These are phyloP conservation scores for Zygnema cylindricum DNA, from an alignment of 139 green algal genomes.

Conservation along the genomic window DNA sequence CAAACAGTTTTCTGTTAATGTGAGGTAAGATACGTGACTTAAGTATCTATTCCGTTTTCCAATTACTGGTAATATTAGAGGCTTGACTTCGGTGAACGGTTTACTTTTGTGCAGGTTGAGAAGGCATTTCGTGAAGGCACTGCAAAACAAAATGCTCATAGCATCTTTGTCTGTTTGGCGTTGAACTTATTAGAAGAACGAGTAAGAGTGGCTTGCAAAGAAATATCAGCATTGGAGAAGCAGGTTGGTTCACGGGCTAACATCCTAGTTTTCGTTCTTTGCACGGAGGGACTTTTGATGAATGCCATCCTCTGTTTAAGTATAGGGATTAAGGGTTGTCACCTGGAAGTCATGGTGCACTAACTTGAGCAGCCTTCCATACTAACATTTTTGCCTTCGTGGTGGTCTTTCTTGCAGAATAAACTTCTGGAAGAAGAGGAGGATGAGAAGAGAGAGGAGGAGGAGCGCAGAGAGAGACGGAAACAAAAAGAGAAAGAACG, in stretches of 20 bases:
- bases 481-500: slow-evolving; percentile 2
- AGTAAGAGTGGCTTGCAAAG: slow-evolving; percentile 20
- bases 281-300: background rate
- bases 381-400: background rate
- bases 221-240: slow-evolving; percentile 16
- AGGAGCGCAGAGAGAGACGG: slow-evolving; percentile 22
- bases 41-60: no score
- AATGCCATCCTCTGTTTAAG: background rate
- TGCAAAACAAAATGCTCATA: slow-evolving; percentile 23
- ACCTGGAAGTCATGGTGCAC: background rate
- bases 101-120: slow-evolving; percentile 14
- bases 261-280: background rate
- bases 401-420: slow-evolving; percentile 18
- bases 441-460: slow-evolving; percentile 27
- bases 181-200: slow-evolving; percentile 25
- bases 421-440: slow-evolving; percentile 30
- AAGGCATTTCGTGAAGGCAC: slow-evolving; percentile 37
- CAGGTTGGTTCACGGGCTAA: slow-evolving; percentile 21
- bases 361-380: background rate
- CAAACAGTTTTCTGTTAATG: no score
- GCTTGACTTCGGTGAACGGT: background rate
- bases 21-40: no score
- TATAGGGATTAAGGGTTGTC: background rate
- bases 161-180: slow-evolving; percentile 22
- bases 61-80: no score